A percentile compares a stretch with the other conserved stretches of the same genome.
phyloP scores from a whole-genome alignment of 345 rosid genomes.

The Luvunga scandens region DNA sequence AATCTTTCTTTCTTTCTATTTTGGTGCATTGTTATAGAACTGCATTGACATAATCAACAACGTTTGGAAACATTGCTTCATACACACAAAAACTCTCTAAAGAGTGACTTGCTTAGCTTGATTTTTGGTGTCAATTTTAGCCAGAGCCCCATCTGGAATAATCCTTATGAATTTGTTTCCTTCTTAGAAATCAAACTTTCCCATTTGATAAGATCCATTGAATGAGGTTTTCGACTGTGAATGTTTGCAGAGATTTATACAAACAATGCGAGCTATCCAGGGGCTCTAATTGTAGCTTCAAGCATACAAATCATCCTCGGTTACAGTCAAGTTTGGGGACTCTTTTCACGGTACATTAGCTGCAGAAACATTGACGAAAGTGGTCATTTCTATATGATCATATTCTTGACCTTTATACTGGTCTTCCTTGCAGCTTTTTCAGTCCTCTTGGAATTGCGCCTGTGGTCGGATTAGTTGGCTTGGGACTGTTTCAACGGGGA shows the following conservation, averaged over 20 bases:
- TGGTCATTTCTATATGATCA: neutral
- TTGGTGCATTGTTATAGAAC: neutral
- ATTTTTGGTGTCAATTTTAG: neutral
- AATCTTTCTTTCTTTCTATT: neutral
- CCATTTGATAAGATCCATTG: slow-evolving; percentile 41
- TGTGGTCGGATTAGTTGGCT: slow-evolving; percentile 88
- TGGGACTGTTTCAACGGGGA: slow-evolving; percentile 85
- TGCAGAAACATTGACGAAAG: neutral
- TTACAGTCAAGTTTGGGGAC: slow-evolving; percentile 90
- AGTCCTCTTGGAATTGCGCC: slow-evolving; percentile 93
- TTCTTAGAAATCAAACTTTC: slow-evolving; percentile 18
- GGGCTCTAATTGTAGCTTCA: slow-evolving; percentile 85
- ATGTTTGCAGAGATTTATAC: slow-evolving; percentile 86
- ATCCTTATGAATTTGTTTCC: neutral
- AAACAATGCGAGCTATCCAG: slow-evolving; percentile 91
- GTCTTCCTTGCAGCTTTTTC: slow-evolving; percentile 56
- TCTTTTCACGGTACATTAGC: slow-evolving; percentile 63
- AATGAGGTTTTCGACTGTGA: slow-evolving; percentile 45
- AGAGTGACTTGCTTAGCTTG: neutral
- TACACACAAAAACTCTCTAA: neutral
- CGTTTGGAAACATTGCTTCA: neutral
- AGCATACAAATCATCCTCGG: slow-evolving; percentile 87
- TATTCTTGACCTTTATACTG: neutral
- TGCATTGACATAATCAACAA: neutral
- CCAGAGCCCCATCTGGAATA: slow-evolving; percentile 10